These are phyloP conservation scores for Rugiboletus extremiorientalis DNA, from an alignment of 1,284 basidiomycete species.

Conservation along the genomic window DNA sequence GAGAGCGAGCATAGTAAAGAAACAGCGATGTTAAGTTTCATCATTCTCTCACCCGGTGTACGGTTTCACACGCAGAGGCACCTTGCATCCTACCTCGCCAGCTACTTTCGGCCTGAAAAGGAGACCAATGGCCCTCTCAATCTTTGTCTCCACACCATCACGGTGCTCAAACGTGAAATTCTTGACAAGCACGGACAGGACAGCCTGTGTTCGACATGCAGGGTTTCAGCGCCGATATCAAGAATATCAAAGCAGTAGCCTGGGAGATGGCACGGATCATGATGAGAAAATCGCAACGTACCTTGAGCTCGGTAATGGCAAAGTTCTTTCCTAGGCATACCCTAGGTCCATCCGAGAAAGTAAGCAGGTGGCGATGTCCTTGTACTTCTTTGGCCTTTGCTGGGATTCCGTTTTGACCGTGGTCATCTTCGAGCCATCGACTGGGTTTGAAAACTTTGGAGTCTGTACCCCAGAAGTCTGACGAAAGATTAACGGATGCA, in stretches of 20 bases:
- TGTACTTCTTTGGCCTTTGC: conserved; percentile 37
- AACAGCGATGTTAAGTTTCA: too few relatives aligned
- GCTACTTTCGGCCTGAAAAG: too few relatives aligned
- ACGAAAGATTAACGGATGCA: conserved; percentile 45
- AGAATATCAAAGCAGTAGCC: background rate
- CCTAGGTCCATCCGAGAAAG: conserved; percentile 42
- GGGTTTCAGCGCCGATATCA: too few relatives aligned
- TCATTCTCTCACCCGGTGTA: too few relatives aligned
- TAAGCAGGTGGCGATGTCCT: conserved; percentile 42
- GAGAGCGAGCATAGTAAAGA: too few relatives aligned
- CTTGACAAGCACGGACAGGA: conserved; percentile 44
- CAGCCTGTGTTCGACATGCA: too few relatives aligned
- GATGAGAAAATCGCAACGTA: conserved; percentile 8
- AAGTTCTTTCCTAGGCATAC: conserved; percentile 44
- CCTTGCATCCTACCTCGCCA: too few relatives aligned
- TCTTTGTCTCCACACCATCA: conserved; percentile 39
- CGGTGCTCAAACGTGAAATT: conserved; percentile 46
- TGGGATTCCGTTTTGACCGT: conserved; percentile 12
- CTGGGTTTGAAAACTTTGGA: conserved; percentile 39
- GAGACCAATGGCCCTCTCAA: too few relatives aligned
- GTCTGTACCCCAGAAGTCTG: conserved; percentile 44
- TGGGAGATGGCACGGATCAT: background rate
- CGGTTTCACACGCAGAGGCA: too few relatives aligned
- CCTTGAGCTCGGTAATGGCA: conserved; percentile 50
- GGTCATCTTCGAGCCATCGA: conserved; percentile 35